Conservation (phyloP, 164 flowering plant genomes). For the Magnolia sinica region DNA sequence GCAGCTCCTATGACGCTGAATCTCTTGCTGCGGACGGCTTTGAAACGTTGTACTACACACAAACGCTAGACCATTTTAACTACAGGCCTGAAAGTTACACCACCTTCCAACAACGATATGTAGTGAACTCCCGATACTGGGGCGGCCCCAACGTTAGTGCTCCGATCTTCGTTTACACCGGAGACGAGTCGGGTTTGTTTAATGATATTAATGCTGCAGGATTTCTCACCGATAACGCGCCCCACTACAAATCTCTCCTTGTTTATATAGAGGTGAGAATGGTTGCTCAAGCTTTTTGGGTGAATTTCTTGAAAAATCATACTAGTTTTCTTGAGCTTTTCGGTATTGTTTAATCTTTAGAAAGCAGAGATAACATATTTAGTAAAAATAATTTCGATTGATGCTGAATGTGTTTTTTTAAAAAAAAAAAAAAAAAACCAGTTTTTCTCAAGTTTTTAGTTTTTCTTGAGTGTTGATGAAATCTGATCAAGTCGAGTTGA, state of each 20-base stretch:
- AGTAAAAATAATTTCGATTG: too few relatives aligned
- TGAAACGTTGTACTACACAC: conserved; percentile 20
- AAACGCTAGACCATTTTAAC: conserved; percentile 32
- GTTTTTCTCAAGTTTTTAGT: too few relatives aligned
- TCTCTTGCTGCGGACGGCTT: neutral
- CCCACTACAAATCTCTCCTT: conserved; percentile 40
- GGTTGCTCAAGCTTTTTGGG: too few relatives aligned
- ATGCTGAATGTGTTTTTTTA: too few relatives aligned
- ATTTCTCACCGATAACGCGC: conserved; percentile 36
- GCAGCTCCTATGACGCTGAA: neutral
- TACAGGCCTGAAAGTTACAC: conserved; percentile 28
- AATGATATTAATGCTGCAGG: conserved; percentile 15
- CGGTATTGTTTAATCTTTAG: too few relatives aligned
- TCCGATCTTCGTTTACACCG: conserved; percentile 43
- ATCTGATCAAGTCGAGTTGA: too few relatives aligned
- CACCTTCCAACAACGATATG: conserved; percentile 49
- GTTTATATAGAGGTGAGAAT: conserved; percentile 49
- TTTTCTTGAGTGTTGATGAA: too few relatives aligned
- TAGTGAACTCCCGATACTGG: conserved; percentile 41
- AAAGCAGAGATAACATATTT: too few relatives aligned
- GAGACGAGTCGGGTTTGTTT: conserved; percentile 31
- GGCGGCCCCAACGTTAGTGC: conserved; percentile 39
- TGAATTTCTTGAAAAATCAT: too few relatives aligned
- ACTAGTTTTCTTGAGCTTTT: too few relatives aligned
- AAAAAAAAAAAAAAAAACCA: too few relatives aligned